Evolutionary conservation across 106 monocot genomes (phyloP).

Genomic region (Dioscorea dumetorum): DNA sequence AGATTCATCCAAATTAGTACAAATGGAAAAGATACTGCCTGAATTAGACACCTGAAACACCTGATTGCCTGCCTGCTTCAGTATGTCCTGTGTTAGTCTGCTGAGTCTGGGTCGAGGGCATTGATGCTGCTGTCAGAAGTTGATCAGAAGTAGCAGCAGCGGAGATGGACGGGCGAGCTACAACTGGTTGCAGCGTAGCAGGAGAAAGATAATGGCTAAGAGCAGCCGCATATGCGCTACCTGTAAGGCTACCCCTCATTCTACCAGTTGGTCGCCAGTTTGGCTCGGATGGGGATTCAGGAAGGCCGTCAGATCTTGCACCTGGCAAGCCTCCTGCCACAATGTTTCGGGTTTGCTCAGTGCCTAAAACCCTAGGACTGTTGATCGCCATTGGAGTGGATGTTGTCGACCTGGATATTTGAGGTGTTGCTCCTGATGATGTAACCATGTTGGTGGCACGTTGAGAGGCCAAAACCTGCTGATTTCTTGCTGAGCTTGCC

Average conservation of each 20-base stretch:
- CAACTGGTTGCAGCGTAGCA: slow-evolving; percentile 1
- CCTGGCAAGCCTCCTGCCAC: not conserved
- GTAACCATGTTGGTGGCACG: not conserved
- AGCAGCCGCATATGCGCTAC: slow-evolving; percentile 53
- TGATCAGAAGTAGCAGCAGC: slow-evolving; percentile 8
- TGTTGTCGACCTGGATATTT: slow-evolving; percentile 2
- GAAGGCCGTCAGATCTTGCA: slow-evolving; percentile 1
- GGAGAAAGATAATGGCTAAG: slow-evolving; percentile 37
- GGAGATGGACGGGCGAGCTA: not conserved
- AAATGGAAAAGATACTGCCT: not conserved
- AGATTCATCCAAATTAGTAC: not conserved
- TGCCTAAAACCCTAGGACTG: not conserved
- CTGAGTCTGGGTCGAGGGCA: not conserved
- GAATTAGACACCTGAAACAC: not conserved
- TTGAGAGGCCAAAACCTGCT: not conserved
- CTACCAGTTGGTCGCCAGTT: slow-evolving; percentile 74
- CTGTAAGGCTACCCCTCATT: slow-evolving; percentile 84
- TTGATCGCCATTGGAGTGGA: not conserved
- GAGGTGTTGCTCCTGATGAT: not conserved
- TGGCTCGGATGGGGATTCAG: slow-evolving; percentile 34
- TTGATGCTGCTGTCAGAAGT: slow-evolving; percentile 5
- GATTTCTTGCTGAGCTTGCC: not conserved
- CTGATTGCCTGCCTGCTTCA: slow-evolving; percentile 5
- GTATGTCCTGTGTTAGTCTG: not conserved
- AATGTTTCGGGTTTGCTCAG: not conserved